A percentile compares a stretch with the other conserved stretches of the same genome.
Evolutionary conservation across 2,329 filamentous ascomycete species (phyloP).

Genomic region (Aspergillus tubingensis): DNA sequence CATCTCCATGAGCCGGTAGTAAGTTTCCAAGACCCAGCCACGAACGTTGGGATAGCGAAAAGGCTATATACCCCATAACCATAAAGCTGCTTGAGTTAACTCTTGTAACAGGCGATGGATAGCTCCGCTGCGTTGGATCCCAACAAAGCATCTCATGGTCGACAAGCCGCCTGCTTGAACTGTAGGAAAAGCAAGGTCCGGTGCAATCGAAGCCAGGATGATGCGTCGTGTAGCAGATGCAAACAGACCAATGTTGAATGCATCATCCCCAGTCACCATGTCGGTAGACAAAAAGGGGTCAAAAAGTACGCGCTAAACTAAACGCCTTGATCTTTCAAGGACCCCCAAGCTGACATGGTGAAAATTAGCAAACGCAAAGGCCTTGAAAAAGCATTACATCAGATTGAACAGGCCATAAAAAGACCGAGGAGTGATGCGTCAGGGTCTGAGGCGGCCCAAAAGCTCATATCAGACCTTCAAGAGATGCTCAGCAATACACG

Average conservation of each 20-base stretch:
- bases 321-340: neutral
- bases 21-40: neutral
- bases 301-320: constrained; percentile 60
- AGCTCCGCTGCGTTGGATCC: neutral
- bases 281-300: constrained; percentile 72
- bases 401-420: constrained; percentile 70
- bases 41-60: neutral
- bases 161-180: constrained; percentile 59
- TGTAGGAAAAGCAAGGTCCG: constrained; percentile 70
- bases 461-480: constrained; percentile 48
- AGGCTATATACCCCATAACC: too few relatives aligned
- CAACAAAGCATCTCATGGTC: constrained; percentile 22
- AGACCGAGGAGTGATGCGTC: constrained; percentile 53
- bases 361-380: constrained; percentile 68
- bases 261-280: constrained; percentile 70
- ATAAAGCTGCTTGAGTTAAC: neutral
- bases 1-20: neutral
- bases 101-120: constrained; percentile 15
- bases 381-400: constrained; percentile 71
- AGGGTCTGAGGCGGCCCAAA: constrained; percentile 46
- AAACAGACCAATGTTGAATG: constrained; percentile 61
- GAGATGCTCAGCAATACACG: constrained; percentile 54
- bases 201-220: constrained; percentile 59
- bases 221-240: constrained; percentile 63
- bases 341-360: constrained; percentile 12